Conservation (phyloP, 1,284 basidiomycete genomes). For the Farysia itapuensis region DNA sequence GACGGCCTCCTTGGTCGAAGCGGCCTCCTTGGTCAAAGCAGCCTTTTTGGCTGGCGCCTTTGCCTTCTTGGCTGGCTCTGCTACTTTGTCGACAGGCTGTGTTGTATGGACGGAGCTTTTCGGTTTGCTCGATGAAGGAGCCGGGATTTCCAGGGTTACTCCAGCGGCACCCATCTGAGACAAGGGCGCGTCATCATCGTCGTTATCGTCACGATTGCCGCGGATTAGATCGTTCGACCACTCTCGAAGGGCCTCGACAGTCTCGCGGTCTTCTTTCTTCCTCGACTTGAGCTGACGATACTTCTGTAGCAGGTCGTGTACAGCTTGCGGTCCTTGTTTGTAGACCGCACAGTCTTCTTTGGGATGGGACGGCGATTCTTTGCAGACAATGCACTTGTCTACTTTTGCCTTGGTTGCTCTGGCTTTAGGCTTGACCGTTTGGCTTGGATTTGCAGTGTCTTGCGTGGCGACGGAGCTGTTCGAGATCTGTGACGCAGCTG, state of each 20-base stretch:
- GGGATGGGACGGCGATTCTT: background rate
- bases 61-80: constrained; percentile 1
- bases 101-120: too few species aligned
- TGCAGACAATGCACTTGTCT: constrained; percentile 2
- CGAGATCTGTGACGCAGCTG: background rate
- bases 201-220: too few species aligned
- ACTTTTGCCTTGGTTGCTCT: too few species aligned
- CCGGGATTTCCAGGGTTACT: background rate
- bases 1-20: background rate
- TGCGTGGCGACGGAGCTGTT: too few species aligned
- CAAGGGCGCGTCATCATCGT: background rate
- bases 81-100: too few species aligned
- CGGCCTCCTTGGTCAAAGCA: constrained; percentile 2
- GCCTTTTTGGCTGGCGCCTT: constrained; percentile 2
- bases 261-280: background rate
- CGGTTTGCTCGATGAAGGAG: too few species aligned
- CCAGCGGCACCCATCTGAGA: background rate
- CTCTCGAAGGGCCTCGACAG: background rate
- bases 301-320: background rate
- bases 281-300: background rate
- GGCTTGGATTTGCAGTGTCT: too few species aligned
- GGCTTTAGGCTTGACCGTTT: too few species aligned
- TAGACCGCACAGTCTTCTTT: constrained; percentile 1
- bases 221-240: background rate
- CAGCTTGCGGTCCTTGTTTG: background rate